Evolutionary conservation across 176 grass and related monocot genomes (phyloP), one percentile per base, ranked within the genome.

Genomic region (Oryza australiensis): DNA sequence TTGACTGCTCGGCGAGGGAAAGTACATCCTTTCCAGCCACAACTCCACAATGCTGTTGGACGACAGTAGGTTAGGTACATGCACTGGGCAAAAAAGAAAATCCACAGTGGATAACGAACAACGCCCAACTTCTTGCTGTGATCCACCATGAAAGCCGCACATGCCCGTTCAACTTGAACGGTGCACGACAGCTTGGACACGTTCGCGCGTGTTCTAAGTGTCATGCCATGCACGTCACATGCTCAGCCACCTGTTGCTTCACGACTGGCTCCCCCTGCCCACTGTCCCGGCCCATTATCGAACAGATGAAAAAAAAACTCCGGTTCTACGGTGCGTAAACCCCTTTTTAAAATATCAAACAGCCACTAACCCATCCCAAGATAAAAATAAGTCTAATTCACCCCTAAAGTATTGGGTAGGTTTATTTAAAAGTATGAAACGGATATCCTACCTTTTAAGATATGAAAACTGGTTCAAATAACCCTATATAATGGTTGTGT

Each of bases 31-130:
- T 64, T n/a, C 22, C 66, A 22, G 7, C 51, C 51, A 55, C 51
- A n/a, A 55, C 51, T 22, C 10, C 55, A 48, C 55, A 5, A 27
- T 12, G 9, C 9, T 12, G 55, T 20, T 26, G 66, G 14, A 32
- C 6, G 14, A 33, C 6, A 23, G 18, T 9, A 35, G 66, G 38
- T 78, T 72, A 65, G 57, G 55, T 73, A 65, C 23, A 40, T 40
- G 76, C 84, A 79, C 57, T 30, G 68, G 4, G n/a, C 32, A 0
- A 12, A 72, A 28, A 28, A n/a, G 1, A n/a, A 43, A 64, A 12
- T 64, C 76, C 75, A 4, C 28, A 8, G 57, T 86, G 68, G 84
- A 66, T 16, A n/a, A 55, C 51, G 51, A 55, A n/a, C 20, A 4
- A 38, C 28, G 72, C 83, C 26, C 38, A 18, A 38, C 24, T 2